These are phyloP conservation scores for Teratosphaeria pseudoeucalypti DNA, from an alignment of 2,329 filamentous ascomycete species.

Conservation along the genomic window DNA sequence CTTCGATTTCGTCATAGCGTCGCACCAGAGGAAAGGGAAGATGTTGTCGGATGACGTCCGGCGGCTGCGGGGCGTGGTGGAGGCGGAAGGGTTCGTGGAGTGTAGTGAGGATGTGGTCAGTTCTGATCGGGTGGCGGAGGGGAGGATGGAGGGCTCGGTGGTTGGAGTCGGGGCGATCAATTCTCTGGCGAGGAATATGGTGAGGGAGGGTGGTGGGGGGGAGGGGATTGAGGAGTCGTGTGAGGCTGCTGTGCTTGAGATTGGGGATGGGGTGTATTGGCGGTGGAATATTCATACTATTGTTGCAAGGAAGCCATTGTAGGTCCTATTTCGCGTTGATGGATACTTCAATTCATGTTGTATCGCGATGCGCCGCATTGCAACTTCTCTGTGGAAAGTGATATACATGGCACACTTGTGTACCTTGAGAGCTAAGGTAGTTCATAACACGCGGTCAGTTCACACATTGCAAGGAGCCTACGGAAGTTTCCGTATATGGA, in stretches of 20 bases:
- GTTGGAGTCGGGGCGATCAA: constrained; percentile 2
- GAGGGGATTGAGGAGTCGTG: constrained; percentile 2
- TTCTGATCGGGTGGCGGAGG: constrained; percentile 9
- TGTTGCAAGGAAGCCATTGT: constrained; percentile 3
- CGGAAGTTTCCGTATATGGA: background rate
- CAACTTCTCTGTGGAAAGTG: too few species aligned
- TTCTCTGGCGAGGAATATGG: background rate
- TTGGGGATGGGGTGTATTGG: constrained; percentile 5
- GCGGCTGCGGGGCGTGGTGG: background rate
- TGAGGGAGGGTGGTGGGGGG: background rate
- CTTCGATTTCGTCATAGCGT: background rate
- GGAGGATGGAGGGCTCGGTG: background rate
- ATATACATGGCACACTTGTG: too few species aligned
- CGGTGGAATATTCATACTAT: constrained; percentile 9
- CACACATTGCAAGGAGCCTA: too few species aligned
- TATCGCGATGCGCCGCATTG: too few species aligned
- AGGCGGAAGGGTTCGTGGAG: constrained; percentile 5
- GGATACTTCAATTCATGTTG: background rate
- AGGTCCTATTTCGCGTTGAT: background rate
- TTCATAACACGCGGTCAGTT: too few species aligned
- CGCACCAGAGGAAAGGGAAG: background rate
- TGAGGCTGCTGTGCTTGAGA: constrained; percentile 1
- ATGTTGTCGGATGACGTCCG: background rate
- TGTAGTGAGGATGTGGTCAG: constrained; percentile 8
- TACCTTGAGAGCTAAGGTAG: too few species aligned